These are phyloP conservation scores for Candida ponderosae DNA, from an alignment of 805 yeast genomes.

Conservation along the genomic window DNA sequence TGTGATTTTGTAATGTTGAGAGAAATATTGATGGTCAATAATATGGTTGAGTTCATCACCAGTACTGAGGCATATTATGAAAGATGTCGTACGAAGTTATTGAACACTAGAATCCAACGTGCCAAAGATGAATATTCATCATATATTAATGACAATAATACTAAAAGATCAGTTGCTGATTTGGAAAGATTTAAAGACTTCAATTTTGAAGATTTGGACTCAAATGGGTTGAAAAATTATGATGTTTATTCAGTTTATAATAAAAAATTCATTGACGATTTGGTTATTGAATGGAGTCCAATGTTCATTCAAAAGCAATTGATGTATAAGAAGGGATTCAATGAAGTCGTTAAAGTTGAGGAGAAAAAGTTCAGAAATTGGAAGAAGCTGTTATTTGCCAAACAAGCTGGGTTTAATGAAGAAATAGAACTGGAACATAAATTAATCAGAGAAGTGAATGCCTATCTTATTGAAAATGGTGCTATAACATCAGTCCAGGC, in stretches of 20 bases:
- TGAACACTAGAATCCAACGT: conserved; percentile 35
- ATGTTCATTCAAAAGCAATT: conserved; percentile 36
- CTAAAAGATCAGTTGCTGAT: too few species aligned
- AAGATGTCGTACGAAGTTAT: conserved; percentile 50
- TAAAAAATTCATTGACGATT: conserved; percentile 28
- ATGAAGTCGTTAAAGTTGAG: conserved; percentile 36
- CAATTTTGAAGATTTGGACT: conserved; percentile 20
- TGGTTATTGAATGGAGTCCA: conserved; percentile 37
- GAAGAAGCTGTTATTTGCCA: conserved; percentile 46
- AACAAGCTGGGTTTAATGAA: conserved; percentile 47
- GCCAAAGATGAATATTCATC: conserved; percentile 16
- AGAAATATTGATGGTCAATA: conserved; percentile 54
- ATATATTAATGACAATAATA: conserved; percentile 2
- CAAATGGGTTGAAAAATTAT: conserved; percentile 28
- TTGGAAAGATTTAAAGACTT: conserved; percentile 4
- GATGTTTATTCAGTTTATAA: conserved; percentile 29
- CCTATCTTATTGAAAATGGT: background rate
- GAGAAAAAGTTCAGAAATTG: conserved; percentile 55
- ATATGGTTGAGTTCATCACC: conserved; percentile 71
- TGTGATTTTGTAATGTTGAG: conserved; percentile 71
- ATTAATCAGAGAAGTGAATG: conserved; percentile 29
- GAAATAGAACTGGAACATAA: conserved; percentile 40
- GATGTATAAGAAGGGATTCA: conserved; percentile 34
- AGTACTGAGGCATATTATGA: conserved; percentile 75
- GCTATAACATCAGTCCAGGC: background rate